These are phyloP conservation scores for Dictyostelium capitatum DNA, from an alignment of 78 protist species.

Conservation along the genomic window DNA sequence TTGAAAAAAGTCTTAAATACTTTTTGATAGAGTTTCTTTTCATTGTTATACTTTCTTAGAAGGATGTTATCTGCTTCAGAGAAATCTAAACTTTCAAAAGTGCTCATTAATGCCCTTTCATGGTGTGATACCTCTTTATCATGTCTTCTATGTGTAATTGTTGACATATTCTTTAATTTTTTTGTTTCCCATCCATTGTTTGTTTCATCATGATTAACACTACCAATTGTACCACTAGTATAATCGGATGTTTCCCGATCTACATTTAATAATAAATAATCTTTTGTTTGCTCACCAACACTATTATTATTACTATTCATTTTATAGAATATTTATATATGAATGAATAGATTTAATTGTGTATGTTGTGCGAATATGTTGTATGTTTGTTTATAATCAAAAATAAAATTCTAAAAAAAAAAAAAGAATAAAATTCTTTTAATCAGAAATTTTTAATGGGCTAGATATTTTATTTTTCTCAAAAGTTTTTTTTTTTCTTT, in stretches of 20 bases:
- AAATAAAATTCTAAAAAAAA: too few species aligned
- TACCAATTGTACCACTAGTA: too few species aligned
- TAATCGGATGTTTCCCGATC: not conserved
- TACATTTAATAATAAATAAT: constrained; percentile 19
- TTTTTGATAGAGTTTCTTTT: constrained; percentile 18
- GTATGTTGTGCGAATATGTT: too few species aligned
- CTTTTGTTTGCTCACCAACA: not conserved
- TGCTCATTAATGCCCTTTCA: constrained; percentile 46
- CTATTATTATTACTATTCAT: too few species aligned
- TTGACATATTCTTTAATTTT: not conserved
- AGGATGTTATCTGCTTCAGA: constrained; percentile 62
- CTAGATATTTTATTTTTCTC: too few species aligned
- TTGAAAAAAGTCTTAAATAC: constrained; percentile 49
- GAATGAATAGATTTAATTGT: too few species aligned
- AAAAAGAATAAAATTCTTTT: too few species aligned
- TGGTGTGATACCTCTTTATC: not conserved
- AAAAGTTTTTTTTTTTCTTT: too few species aligned
- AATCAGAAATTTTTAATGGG: too few species aligned
- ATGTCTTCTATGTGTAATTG: constrained; percentile 63
- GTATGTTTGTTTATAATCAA: too few species aligned
- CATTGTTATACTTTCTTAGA: constrained; percentile 11
- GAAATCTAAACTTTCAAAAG: constrained; percentile 58
- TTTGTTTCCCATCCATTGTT: not conserved
- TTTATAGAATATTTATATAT: too few species aligned
- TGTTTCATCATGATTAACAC: not conserved